Conservation (phyloP, 2,329 filamentous ascomycete genomes). For the Phialophora macrospora region DNA sequence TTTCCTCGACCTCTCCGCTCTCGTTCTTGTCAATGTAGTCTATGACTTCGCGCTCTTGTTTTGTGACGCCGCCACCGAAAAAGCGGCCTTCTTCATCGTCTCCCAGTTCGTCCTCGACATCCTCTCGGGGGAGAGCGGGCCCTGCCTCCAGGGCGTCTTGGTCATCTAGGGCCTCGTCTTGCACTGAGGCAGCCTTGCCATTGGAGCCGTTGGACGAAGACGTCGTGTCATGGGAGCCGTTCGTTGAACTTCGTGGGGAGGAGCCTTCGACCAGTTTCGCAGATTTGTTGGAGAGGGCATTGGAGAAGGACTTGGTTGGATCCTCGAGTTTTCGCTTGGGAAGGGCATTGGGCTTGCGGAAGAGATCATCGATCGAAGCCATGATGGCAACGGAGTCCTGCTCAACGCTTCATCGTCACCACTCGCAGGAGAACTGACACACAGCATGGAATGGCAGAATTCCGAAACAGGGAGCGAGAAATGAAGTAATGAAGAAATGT, state of each 20-base stretch:
- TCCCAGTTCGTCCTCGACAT: conserved; percentile 61
- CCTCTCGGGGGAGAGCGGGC: conserved; percentile 60
- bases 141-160: conserved; percentile 57
- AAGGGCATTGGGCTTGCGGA: conserved; percentile 33
- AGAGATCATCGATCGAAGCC: conserved; percentile 37
- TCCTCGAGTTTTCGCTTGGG: conserved; percentile 39
- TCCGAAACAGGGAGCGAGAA: conserved; percentile 3
- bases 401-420: conserved; percentile 7
- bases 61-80: conserved; percentile 88
- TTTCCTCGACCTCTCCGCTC: conserved; percentile 55
- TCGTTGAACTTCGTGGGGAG: conserved; percentile 31
- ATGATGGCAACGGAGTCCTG: conserved; percentile 18
- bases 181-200: conserved; percentile 29
- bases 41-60: conserved; percentile 78
- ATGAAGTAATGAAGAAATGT: not conserved
- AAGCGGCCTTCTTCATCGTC: conserved; percentile 94
- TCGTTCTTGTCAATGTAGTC: conserved; percentile 81
- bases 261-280: conserved; percentile 36
- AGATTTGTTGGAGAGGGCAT: conserved; percentile 37
- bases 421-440: not conserved
- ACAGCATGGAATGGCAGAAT: not conserved
- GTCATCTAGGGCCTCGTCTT: conserved; percentile 42
- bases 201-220: conserved; percentile 20
- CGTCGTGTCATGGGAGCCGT: conserved; percentile 20
- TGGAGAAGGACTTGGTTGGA: conserved; percentile 35